Percentiles rank a stretch among this genome's conserved stretches.
phyloP scores from a whole-genome alignment of 2,329 filamentous ascomycete species.

The Setomelanomma holmii region DNA sequence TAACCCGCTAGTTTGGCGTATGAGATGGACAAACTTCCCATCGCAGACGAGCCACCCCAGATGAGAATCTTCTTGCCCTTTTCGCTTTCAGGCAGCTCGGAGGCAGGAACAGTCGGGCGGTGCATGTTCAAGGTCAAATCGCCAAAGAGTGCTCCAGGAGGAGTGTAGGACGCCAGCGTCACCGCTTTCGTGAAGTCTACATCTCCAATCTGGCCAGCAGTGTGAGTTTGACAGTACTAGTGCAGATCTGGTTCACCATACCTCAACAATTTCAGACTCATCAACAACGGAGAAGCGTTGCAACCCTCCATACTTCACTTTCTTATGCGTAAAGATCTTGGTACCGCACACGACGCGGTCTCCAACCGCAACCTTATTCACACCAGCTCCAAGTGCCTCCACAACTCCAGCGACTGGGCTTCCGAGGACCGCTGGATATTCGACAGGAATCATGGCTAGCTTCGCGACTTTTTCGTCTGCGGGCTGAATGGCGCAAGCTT shows the following conservation, averaged over 20 bases:
- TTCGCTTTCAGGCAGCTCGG: conserved; percentile 18
- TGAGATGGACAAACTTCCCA: conserved; percentile 37
- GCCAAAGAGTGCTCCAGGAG: conserved; percentile 28
- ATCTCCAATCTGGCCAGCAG: conserved; percentile 26
- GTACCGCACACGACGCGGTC: conserved; percentile 40
- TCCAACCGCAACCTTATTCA: conserved; percentile 39
- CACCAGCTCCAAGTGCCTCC: conserved; percentile 37
- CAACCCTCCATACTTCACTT: conserved; percentile 25
- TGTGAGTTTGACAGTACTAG: conserved; percentile 11
- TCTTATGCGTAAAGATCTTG: conserved; percentile 26
- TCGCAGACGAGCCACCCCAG: conserved; percentile 55
- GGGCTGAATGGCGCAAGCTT: conserved; percentile 35
- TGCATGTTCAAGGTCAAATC: conserved; percentile 15
- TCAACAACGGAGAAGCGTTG: conserved; percentile 27
- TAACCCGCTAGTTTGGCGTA: conserved; percentile 34
- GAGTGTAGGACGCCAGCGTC: conserved; percentile 32
- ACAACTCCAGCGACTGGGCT: conserved; percentile 39
- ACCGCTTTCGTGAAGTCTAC: conserved; percentile 26
- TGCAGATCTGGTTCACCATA: background rate
- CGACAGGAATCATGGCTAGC: conserved; percentile 23
- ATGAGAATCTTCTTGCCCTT: conserved; percentile 48
- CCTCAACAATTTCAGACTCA: conserved; percentile 21
- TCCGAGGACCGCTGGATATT: conserved; percentile 38
- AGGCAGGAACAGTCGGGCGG: conserved; percentile 21
- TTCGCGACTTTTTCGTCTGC: conserved; percentile 36